Conservation (phyloP, 2,329 filamentous ascomycete genomes). For the Apiospora aurea region DNA sequence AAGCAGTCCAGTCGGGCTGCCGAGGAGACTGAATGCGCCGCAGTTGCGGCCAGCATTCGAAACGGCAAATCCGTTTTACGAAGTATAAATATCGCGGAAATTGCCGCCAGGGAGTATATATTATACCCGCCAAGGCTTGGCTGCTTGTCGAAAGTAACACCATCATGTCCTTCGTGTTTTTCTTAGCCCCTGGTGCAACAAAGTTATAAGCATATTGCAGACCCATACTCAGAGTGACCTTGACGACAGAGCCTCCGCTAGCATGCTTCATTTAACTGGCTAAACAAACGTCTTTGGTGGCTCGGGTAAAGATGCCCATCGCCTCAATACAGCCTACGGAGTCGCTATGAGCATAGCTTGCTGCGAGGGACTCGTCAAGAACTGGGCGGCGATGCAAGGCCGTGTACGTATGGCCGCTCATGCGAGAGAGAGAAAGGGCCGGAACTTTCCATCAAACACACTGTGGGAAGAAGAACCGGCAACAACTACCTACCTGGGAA, state of each 20-base stretch:
- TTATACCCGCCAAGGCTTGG: conserved; percentile 5
- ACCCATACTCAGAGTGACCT: neutral
- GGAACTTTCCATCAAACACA: neutral
- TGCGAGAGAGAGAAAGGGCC: neutral
- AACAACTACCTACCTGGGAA: neutral
- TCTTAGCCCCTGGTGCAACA: neutral
- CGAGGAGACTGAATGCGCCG: neutral
- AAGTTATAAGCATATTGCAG: neutral
- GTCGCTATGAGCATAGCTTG: neutral
- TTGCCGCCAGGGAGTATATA: too few species aligned
- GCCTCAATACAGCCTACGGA: neutral
- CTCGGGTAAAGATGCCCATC: neutral
- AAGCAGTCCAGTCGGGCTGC: neutral
- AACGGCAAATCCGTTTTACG: neutral
- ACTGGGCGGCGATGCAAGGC: neutral
- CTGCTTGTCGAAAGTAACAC: neutral
- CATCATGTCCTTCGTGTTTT: neutral
- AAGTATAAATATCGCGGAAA: neutral
- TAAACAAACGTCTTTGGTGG: neutral
- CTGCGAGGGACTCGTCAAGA: neutral
- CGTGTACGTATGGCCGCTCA: neutral
- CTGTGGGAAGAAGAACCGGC: neutral
- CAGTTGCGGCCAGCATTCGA: neutral
- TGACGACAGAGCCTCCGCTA: neutral
- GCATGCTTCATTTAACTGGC: neutral